Base-by-base conservation (phyloP, 352 stramenopile genomes). In the Albugo candida region DNA sequence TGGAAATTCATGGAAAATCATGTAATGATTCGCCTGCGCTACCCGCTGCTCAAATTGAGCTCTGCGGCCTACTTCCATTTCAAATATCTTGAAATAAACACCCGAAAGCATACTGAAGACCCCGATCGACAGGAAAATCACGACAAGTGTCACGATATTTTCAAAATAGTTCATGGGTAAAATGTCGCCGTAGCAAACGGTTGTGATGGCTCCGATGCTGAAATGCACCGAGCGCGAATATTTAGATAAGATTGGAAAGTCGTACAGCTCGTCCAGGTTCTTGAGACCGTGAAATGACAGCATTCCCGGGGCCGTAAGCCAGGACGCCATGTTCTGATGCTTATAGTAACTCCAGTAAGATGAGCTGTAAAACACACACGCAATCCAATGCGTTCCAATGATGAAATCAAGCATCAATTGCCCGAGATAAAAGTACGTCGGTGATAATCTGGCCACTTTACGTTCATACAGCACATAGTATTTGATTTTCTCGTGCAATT, bases 21-120 rank as follows among this genome's bases (percentile, higher is more conserved):
- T 66, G 55, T 66, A 85, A 16, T 74, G 64, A 3, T 56, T 70
- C 5, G 77, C 57, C 20, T 72, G 61, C 17, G 66, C 61, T 39
- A 82, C 64, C 17, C 61, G 61, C 48, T 82, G 65, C 38, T 85
- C 73, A 47, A 79, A 83, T 18, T 77, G 61, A 1, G 72, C 67
- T 20, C 68, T 65, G 2, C 67, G 60, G n/a, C 70, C 70, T 12
- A 86, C 43, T 18, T 82, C 68, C 54, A 74, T 75, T 48, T 83
- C 70, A 41, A 81, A 76, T 14, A 80, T 62, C 43, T 80, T 69
- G 51, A 70, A 76, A 39, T 83, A 81, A 8, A 67, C 69, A 17
- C 70, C 71, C 1, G 74, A 80, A 24, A 86, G 66, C 53, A 86
- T 75, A 24, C 74, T 71, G 45, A 83, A 86, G n/a, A 78, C 58